Conservation (phyloP, 768 basidiomycete genomes). For the Pluteus cervinus region DNA sequence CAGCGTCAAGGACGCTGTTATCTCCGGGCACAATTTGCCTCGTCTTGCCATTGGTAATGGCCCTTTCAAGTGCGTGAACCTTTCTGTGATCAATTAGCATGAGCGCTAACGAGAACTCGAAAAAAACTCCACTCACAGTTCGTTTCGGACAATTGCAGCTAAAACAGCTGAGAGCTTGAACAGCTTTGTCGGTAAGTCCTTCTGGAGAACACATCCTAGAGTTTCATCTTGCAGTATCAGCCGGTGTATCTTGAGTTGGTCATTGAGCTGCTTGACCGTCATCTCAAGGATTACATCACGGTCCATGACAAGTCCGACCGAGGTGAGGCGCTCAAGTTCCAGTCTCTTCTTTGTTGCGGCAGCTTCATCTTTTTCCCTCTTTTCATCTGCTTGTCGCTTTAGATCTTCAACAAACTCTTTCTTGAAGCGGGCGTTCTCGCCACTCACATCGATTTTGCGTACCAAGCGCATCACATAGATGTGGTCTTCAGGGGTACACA, state of each 20-base stretch:
- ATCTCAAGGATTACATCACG: conserved; percentile 3
- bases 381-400: conserved; percentile 1
- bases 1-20: no score
- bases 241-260: conserved; percentile 10
- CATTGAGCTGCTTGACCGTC: conserved; percentile 6
- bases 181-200: no score
- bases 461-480: conserved; percentile 11
- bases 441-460: conserved; percentile 4
- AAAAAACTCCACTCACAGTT: no score
- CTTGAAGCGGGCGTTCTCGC: no score
- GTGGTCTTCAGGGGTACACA: conserved; percentile 5
- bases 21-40: no score
- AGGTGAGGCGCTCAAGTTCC: conserved; percentile 6
- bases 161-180: no score
- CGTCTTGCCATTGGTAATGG: no score
- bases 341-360: conserved; percentile 4
- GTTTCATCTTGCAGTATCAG: conserved; percentile 6
- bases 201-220: conserved; percentile 2
- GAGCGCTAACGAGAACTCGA: no score
- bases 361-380: conserved; percentile 2
- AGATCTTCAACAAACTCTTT: conserved; percentile 5
- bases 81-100: no score
- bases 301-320: conserved; percentile 6
- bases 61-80: no score
- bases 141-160: no score